Conservation (phyloP, 2,329 filamentous ascomycete genomes). For the Aureobasidium sp. region DNA sequence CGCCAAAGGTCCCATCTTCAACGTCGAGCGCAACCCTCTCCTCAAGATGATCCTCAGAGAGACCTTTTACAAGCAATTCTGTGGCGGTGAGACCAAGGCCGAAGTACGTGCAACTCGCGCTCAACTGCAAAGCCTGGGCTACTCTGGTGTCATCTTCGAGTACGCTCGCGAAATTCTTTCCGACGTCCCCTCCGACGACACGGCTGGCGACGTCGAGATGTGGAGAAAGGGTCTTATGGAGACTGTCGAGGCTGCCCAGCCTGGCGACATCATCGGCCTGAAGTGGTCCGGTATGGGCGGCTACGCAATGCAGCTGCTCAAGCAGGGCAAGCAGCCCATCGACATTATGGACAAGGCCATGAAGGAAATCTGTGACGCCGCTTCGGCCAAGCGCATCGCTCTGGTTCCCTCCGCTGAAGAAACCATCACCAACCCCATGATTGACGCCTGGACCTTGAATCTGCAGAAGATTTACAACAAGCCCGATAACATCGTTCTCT, state of each 20-base stretch:
- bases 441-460: conserved; percentile 71
- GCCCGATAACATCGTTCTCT: conserved; percentile 57
- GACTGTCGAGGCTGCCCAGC: conserved; percentile 53
- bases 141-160: conserved; percentile 74
- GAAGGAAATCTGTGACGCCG: conserved; percentile 66
- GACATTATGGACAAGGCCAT: conserved; percentile 62
- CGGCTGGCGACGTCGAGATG: conserved; percentile 55
- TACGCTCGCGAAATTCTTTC: conserved; percentile 75
- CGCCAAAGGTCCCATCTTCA: conserved; percentile 58
- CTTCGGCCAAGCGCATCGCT: conserved; percentile 59
- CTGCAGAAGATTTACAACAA: conserved; percentile 71
- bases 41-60: conserved; percentile 65
- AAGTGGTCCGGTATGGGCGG: conserved; percentile 77
- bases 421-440: conserved; percentile 67
- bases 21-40: conserved; percentile 67
- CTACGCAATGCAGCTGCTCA: conserved; percentile 61
- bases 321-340: conserved; percentile 55
- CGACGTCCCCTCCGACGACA: conserved; percentile 46
- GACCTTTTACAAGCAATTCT: conserved; percentile 89
- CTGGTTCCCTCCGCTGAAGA: conserved; percentile 86
- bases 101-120: conserved; percentile 63
- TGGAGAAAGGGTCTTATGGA: conserved; percentile 72
- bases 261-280: conserved; percentile 49
- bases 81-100: conserved; percentile 65
- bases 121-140: conserved; percentile 66